A percentile compares a stretch with the other conserved stretches of the same genome.
phyloP scores from a whole-genome alignment of 2,329 filamentous ascomycete genomes.

The Arthrobotrys sphaeroides region DNA sequence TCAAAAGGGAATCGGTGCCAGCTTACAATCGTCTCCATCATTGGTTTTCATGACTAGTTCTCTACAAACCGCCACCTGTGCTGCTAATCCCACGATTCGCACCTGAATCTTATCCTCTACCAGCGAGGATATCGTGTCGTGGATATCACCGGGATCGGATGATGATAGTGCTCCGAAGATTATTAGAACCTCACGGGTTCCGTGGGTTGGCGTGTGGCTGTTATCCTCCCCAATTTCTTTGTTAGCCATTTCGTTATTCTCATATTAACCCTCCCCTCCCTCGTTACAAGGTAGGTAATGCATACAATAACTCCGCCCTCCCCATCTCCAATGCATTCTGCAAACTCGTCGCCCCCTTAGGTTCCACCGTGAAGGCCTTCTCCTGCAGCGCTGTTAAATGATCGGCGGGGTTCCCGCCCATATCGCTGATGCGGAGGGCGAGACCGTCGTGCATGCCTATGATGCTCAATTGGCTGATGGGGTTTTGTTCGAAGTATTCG shows the following conservation, averaged over 20 bases:
- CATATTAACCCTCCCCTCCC: not conserved
- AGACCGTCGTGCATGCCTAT: constrained; percentile 93
- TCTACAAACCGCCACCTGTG: constrained; percentile 89
- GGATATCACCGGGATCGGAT: constrained; percentile 92
- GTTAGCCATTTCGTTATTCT: too few relatives aligned
- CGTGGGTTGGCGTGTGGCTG: constrained; percentile 89
- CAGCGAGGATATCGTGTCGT: constrained; percentile 82
- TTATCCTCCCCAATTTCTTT: not conserved
- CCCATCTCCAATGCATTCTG: constrained; percentile 98
- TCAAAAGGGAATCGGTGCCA: not conserved
- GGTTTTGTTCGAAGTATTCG: constrained; percentile 98
- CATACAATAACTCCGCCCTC: constrained; percentile 83
- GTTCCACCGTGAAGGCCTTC: constrained; percentile 72
- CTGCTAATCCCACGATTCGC: constrained; percentile 86
- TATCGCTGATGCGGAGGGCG: constrained; percentile 83
- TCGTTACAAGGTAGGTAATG: constrained; percentile 21
- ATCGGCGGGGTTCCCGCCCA: constrained; percentile 89
- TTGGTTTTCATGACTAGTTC: constrained; percentile 92
- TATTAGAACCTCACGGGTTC: constrained; percentile 90
- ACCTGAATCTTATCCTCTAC: constrained; percentile 85
- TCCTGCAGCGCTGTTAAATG: constrained; percentile 79
- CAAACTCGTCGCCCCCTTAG: constrained; percentile 79
- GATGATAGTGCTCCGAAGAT: constrained; percentile 90
- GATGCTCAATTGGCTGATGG: constrained; percentile 92
- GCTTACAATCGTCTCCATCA: constrained; percentile 71